Evolutionary conservation across 2,329 filamentous ascomycete species (phyloP).

Genomic region (Clonostachys rhizophaga): DNA sequence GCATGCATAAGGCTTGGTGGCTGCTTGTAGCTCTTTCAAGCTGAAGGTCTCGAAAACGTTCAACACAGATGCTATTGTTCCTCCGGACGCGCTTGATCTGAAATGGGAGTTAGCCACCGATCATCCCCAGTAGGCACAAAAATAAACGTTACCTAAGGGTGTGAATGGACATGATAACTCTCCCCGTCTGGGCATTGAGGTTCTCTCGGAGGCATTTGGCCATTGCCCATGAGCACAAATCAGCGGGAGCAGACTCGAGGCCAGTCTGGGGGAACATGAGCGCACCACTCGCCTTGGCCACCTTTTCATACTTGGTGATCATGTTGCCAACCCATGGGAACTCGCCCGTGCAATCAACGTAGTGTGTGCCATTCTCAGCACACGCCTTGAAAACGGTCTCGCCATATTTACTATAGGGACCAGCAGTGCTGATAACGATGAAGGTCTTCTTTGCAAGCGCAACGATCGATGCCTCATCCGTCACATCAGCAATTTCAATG

Average conservation of each 20-base stretch:
- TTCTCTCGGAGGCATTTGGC: constrained; percentile 44
- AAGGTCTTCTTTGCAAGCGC: constrained; percentile 51
- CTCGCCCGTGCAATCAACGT: constrained; percentile 60
- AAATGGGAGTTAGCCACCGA: background rate
- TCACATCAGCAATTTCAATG: constrained; percentile 47
- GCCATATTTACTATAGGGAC: constrained; percentile 54
- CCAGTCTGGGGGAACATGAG: constrained; percentile 58
- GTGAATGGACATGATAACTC: constrained; percentile 48
- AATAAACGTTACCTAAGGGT: constrained; percentile 25
- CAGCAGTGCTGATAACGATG: constrained; percentile 53
- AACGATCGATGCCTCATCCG: constrained; percentile 37
- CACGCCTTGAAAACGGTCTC: constrained; percentile 58
- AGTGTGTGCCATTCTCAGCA: constrained; percentile 59
- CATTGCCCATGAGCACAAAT: constrained; percentile 52
- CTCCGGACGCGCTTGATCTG: constrained; percentile 49
- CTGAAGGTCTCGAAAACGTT: constrained; percentile 49
- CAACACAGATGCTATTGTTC: constrained; percentile 65
- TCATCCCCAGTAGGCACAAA: background rate
- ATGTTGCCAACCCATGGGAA: constrained; percentile 52
- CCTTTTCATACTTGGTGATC: constrained; percentile 52
- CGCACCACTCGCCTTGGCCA: constrained; percentile 48
- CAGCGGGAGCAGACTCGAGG: constrained; percentile 58
- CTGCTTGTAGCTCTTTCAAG: constrained; percentile 37
- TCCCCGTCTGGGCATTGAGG: constrained; percentile 41
- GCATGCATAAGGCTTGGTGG: constrained; percentile 46